These are phyloP conservation scores for Cylindrotheca fusiformis DNA, from an alignment of 108 stramenopile species.

Conservation along the genomic window DNA sequence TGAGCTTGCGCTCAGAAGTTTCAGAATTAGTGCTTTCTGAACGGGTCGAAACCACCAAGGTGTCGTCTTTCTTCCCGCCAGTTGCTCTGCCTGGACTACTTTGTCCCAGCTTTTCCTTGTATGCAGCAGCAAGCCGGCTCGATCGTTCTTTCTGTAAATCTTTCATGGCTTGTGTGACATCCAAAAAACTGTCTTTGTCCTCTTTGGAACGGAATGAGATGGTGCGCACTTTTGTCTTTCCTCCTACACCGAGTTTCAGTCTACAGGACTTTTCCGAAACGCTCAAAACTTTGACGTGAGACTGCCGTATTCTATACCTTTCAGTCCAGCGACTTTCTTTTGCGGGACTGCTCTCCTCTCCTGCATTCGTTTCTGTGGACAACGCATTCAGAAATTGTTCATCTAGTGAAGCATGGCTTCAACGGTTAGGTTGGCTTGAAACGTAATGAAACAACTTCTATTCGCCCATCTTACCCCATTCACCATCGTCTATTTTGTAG, in stretches of 20 bases:
- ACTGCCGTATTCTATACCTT: constrained; percentile 12
- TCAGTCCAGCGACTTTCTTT: constrained; percentile 22
- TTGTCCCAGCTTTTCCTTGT: not conserved
- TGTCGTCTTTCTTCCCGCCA: not conserved
- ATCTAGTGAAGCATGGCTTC: too few relatives aligned
- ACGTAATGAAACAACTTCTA: too few relatives aligned
- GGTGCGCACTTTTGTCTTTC: not conserved
- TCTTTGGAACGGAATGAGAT: constrained; percentile 19
- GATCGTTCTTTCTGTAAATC: constrained; percentile 10
- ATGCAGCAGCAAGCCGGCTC: constrained; percentile 1
- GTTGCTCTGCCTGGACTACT: not conserved
- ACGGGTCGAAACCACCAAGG: too few relatives aligned
- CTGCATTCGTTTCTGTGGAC: too few relatives aligned
- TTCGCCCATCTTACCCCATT: not conserved
- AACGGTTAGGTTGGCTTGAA: too few relatives aligned
- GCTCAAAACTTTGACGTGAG: constrained; percentile 4
- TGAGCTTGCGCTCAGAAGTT: too few relatives aligned
- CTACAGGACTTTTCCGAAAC: constrained; percentile 5
- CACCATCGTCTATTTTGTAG: constrained; percentile 2
- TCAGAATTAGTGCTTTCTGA: too few relatives aligned
- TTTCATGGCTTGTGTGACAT: constrained; percentile 13
- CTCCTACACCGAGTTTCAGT: constrained; percentile 17
- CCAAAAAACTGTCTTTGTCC: constrained; percentile 25
- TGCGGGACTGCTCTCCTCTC: constrained; percentile 5
- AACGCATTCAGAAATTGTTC: too few relatives aligned